These are phyloP conservation scores for Fistulinella prunicolor DNA, from an alignment of 768 basidiomycete genomes.

Conservation along the genomic window DNA sequence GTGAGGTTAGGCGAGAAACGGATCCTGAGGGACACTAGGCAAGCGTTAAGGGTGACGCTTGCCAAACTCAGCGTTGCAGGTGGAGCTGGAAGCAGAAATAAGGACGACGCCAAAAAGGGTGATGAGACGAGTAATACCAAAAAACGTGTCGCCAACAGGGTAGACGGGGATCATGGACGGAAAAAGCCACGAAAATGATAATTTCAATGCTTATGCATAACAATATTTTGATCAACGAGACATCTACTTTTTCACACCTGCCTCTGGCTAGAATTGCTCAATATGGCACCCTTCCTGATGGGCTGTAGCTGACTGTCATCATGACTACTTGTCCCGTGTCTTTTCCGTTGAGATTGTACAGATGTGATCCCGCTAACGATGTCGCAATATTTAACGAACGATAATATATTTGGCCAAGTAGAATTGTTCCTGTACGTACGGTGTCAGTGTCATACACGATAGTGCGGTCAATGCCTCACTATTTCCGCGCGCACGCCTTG, in stretches of 20 bases:
- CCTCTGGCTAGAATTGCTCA: too few species aligned
- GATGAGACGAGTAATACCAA: not conserved
- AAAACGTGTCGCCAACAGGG: constrained; percentile 16
- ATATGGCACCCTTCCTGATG: not conserved
- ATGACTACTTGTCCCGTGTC: not conserved
- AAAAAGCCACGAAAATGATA: constrained; percentile 23
- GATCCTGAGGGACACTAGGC: constrained; percentile 43
- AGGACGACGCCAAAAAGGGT: not conserved
- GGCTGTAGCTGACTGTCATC: not conserved
- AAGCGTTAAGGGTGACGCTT: constrained; percentile 8
- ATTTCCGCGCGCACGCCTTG: too few species aligned
- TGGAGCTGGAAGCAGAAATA: not conserved
- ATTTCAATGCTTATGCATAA: not conserved
- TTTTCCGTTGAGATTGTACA: too few species aligned
- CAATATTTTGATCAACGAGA: not conserved
- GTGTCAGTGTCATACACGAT: too few species aligned
- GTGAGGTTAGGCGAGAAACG: constrained; percentile 82
- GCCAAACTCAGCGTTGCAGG: not conserved
- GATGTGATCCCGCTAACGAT: too few species aligned
- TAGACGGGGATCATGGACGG: constrained; percentile 4
- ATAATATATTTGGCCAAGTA: too few species aligned
- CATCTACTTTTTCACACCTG: too few species aligned
- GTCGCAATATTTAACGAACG: too few species aligned
- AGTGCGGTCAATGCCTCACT: too few species aligned
- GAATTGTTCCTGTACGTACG: too few species aligned